phyloP scores from a whole-genome alignment of 139 green algal species.

The Volvox reticuliferus region DNA sequence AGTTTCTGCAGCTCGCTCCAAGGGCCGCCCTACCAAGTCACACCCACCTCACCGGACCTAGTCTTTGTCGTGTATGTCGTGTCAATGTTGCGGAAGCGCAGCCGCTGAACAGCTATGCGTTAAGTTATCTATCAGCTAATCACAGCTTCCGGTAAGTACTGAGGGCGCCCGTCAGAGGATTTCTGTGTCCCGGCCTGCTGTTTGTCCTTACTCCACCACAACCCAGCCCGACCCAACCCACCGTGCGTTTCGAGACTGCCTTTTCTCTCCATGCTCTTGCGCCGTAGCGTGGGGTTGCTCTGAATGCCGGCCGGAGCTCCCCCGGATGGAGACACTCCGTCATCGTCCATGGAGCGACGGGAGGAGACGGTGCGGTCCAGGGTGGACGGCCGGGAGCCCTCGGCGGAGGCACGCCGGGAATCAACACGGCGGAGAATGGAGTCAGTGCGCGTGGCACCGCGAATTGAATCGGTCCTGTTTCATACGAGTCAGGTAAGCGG shows the following conservation, averaged over 20 bases:
- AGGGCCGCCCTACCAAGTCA: too few relatives aligned
- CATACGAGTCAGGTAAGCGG: too few relatives aligned
- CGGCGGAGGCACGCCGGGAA: neutral
- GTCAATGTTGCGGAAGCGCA: too few relatives aligned
- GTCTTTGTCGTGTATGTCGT: too few relatives aligned
- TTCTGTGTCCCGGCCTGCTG: too few relatives aligned
- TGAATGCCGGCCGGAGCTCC: neutral
- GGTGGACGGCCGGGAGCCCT: neutral
- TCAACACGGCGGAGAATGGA: neutral
- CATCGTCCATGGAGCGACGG: neutral
- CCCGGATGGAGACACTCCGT: neutral
- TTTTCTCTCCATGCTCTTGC: constrained; percentile 22
- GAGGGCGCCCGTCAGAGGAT: too few relatives aligned
- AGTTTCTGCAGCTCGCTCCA: too few relatives aligned
- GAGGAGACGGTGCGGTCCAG: constrained; percentile 17
- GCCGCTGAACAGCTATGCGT: too few relatives aligned
- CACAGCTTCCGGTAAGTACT: too few relatives aligned
- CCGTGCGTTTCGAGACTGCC: neutral
- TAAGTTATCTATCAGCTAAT: too few relatives aligned
- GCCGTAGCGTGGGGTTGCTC: constrained; percentile 22
- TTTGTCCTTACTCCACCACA: too few relatives aligned
- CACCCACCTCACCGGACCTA: too few relatives aligned
- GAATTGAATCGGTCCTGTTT: constrained; percentile 3
- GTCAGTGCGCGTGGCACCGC: neutral
- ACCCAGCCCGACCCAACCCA: neutral